phyloP scores from a whole-genome alignment of 768 basidiomycete species.

The Trametes cingulata region DNA sequence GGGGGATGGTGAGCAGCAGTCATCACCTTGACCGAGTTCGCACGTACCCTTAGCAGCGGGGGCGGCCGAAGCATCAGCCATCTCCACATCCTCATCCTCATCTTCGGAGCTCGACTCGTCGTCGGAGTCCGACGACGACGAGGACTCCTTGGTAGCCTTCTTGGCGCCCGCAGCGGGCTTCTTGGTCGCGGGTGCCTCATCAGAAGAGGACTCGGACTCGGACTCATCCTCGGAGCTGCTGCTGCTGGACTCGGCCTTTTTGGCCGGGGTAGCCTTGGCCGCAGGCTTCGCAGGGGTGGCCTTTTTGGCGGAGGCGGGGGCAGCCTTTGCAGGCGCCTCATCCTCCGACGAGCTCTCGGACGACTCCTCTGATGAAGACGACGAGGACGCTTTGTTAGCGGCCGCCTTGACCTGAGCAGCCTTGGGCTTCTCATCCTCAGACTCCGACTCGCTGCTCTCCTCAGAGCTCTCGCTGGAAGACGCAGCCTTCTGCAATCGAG shows the following conservation, averaged over 20 bases:
- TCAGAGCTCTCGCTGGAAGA: conserved; percentile 18
- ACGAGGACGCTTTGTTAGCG: conserved; percentile 24
- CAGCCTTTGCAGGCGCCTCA: conserved; percentile 26
- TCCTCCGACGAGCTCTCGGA: conserved; percentile 23
- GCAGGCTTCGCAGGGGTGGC: conserved; percentile 28
- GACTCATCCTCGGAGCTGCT: conserved; percentile 31
- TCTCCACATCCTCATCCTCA: conserved; percentile 43
- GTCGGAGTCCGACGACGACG: conserved; percentile 34
- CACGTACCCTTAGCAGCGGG: conserved; percentile 43
- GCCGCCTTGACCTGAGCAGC: conserved; percentile 38
- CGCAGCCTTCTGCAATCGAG: conserved; percentile 12
- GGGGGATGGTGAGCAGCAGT: not conserved
- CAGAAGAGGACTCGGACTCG: conserved; percentile 24
- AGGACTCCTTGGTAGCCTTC: conserved; percentile 37
- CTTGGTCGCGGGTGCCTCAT: conserved; percentile 25
- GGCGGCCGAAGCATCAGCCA: conserved; percentile 45
- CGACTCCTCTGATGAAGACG: conserved; percentile 24
- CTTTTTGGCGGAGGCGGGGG: conserved; percentile 25
- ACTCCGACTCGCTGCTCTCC: conserved; percentile 29
- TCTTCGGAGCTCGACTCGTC: conserved; percentile 7
- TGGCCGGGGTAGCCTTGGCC: conserved; percentile 29
- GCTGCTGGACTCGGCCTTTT: conserved; percentile 28
- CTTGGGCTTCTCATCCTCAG: conserved; percentile 42
- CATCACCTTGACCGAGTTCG: not conserved
- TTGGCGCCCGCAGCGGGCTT: conserved; percentile 8